A percentile compares a stretch with the other conserved stretches of the same genome.
phyloP scores from a whole-genome alignment of 352 stramenopile species.

The Globisporangium paddicum region DNA sequence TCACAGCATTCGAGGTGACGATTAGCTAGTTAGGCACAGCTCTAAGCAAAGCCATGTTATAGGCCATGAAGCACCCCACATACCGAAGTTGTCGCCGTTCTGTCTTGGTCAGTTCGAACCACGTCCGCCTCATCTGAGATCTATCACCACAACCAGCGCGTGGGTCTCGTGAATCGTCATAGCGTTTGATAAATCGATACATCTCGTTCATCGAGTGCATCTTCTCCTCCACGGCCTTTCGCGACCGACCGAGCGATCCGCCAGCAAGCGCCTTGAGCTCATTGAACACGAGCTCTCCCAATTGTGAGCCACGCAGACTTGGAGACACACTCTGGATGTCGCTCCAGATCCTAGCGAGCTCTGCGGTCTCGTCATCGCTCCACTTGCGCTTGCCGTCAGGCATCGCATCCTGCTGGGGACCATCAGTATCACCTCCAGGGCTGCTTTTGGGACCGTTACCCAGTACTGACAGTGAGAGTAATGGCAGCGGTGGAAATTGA shows the following conservation, averaged over 20 bases:
- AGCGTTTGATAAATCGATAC: conserved; percentile 54
- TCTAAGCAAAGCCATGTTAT: no score
- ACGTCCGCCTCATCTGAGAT: conserved; percentile 19
- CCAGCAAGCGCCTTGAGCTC: conserved; percentile 42
- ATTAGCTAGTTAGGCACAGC: no score
- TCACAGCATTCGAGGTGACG: no score
- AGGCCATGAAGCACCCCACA: not conserved
- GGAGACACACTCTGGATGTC: conserved; percentile 24
- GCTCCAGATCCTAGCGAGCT: conserved; percentile 51
- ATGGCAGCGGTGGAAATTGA: not conserved
- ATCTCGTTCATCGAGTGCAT: conserved; percentile 80
- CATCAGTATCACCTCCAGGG: not conserved
- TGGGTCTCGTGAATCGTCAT: conserved; percentile 29
- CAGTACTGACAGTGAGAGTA: not conserved
- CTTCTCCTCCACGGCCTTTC: conserved; percentile 65
- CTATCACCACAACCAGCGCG: conserved; percentile 18
- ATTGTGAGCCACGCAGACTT: conserved; percentile 28
- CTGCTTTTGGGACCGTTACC: no score
- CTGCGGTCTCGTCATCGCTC: conserved; percentile 39
- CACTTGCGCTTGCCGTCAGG: conserved; percentile 6
- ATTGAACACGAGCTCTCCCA: conserved; percentile 53
- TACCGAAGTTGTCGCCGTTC: conserved; percentile 42
- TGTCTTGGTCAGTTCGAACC: conserved; percentile 55
- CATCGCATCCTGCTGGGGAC: not conserved
- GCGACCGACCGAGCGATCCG: conserved; percentile 36